Evolutionary conservation across 768 basidiomycete genomes (phyloP).

Genomic region (Royoungia palumana): DNA sequence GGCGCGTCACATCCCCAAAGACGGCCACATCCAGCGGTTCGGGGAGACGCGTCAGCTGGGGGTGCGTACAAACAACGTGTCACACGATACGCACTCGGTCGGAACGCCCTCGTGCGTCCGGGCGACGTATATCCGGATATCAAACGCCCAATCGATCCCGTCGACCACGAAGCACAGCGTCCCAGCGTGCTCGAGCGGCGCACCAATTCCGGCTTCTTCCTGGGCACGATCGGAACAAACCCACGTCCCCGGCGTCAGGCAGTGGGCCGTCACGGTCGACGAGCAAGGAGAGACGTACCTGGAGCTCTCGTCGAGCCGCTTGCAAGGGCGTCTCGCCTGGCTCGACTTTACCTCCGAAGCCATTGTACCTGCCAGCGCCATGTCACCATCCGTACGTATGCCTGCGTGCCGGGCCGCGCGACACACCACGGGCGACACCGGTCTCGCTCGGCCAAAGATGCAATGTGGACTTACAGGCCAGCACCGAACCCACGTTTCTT

Average conservation of each 20-base stretch:
- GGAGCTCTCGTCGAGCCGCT: slow-evolving; percentile 74
- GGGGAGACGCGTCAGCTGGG: too few relatives aligned
- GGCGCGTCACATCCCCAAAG: too few relatives aligned
- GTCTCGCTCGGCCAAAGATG: neutral
- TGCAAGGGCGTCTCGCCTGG: slow-evolving; percentile 60
- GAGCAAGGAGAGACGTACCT: slow-evolving; percentile 36
- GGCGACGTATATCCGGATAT: slow-evolving; percentile 72
- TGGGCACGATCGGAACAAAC: slow-evolving; percentile 24
- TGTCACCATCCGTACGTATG: neutral
- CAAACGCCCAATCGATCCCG: slow-evolving; percentile 55
- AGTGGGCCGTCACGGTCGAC: too few relatives aligned
- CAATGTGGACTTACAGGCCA: slow-evolving; percentile 43
- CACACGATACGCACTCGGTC: slow-evolving; percentile 57
- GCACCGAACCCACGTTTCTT: slow-evolving; percentile 79
- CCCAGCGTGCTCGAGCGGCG: slow-evolving; percentile 61
- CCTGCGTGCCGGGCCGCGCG: too few relatives aligned
- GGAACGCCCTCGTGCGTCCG: slow-evolving; percentile 56
- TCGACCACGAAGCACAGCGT: slow-evolving; percentile 60
- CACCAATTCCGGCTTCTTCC: slow-evolving; percentile 82
- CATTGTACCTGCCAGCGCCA: slow-evolving; percentile 61
- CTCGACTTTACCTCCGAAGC: slow-evolving; percentile 89
- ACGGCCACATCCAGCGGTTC: too few relatives aligned
- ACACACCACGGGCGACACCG: too few relatives aligned
- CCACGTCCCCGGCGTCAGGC: too few relatives aligned
- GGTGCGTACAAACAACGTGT: too few relatives aligned